A percentile compares a stretch with the other conserved stretches of the same genome.
Evolutionary conservation across 1,284 basidiomycete species (phyloP).

Genomic region (Xerocomus minutiporus): DNA sequence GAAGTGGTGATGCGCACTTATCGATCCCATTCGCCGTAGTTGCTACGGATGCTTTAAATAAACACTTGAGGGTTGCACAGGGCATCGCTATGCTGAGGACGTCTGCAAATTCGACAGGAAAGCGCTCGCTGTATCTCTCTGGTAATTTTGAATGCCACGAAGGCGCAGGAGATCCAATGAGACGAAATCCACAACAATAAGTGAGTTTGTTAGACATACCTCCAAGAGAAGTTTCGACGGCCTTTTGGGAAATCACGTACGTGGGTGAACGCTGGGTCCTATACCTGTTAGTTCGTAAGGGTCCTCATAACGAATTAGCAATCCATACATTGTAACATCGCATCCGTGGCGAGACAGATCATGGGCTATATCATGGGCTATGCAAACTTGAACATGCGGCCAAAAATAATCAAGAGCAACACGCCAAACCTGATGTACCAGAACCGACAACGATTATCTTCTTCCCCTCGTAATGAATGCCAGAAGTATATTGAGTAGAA

Average conservation of each 20-base stretch:
- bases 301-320: not conserved
- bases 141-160: not conserved
- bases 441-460: slow-evolving; percentile 27
- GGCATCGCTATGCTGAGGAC: slow-evolving; percentile 19
- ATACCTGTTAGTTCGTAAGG: not conserved
- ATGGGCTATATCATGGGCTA: slow-evolving; percentile 30
- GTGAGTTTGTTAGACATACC: slow-evolving; percentile 9
- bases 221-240: slow-evolving; percentile 5
- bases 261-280: slow-evolving; percentile 30
- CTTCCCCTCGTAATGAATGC: slow-evolving; percentile 26
- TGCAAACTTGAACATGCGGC: not conserved
- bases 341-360: slow-evolving; percentile 18
- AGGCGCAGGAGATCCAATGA: not conserved
- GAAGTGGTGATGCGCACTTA: slow-evolving; percentile 13
- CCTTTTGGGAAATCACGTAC: slow-evolving; percentile 22
- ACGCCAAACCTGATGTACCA: slow-evolving; percentile 26
- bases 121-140: slow-evolving; percentile 26
- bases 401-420: not conserved
- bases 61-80: slow-evolving; percentile 12
- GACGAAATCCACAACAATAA: not conserved
- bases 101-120: slow-evolving; percentile 28
- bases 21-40: slow-evolving; percentile 18
- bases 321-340: slow-evolving; percentile 25
- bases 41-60: slow-evolving; percentile 6
- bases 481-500: slow-evolving; percentile 35